Evolutionary conservation across 352 stramenopile species (phyloP), one percentile per base, ranked within the genome.

Genomic region (Phytophthora quininea): DNA sequence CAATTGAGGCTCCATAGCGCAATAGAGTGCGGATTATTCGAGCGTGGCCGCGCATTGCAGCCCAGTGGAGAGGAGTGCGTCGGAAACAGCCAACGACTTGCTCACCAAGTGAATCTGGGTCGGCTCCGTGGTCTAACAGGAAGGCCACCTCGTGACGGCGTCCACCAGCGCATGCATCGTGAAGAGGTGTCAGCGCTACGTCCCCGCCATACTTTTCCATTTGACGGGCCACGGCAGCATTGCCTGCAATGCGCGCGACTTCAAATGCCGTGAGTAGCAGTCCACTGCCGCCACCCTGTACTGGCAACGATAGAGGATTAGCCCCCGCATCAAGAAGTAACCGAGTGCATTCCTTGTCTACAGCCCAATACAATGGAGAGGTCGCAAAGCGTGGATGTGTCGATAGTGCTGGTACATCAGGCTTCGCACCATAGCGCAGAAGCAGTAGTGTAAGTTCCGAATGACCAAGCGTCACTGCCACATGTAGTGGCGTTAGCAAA

Each of bases 151-250:
- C 84, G 12, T 82, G 59, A 19, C 78, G 83, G 19, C 82, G 60
- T 7, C 87, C 85, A 6, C 76, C 61, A 7, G 87, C 80, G n/a
- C 76, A 82, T 1, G 80, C 87, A 31, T 86, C 79, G 43, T 95
- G 87, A 42, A 95, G 69, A 27, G 87, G 87, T 27, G 87, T 95
- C 2, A 95, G 56, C 11, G 74, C 79, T n/a, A 95, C 80, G 27
- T 95, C 87, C 6, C 76, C 87, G 14, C 87, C 87, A 38, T 89
- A 93, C 31, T 91, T 89, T 40, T 92, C 83, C 62, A 95, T 90
- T 38, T 88, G 79, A 9, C 77, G 77, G 4, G 86, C 85, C 19
- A 93, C 82, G 0, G 75, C 77, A 10, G 86, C 74, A 35, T 93
- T 88, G 1, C 86, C 87, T 32, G 78, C 75, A 9, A 92, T 67